Evolutionary conservation across 345 rosid genomes (phyloP).

Genomic region (Arabidopsis arenosa): DNA sequence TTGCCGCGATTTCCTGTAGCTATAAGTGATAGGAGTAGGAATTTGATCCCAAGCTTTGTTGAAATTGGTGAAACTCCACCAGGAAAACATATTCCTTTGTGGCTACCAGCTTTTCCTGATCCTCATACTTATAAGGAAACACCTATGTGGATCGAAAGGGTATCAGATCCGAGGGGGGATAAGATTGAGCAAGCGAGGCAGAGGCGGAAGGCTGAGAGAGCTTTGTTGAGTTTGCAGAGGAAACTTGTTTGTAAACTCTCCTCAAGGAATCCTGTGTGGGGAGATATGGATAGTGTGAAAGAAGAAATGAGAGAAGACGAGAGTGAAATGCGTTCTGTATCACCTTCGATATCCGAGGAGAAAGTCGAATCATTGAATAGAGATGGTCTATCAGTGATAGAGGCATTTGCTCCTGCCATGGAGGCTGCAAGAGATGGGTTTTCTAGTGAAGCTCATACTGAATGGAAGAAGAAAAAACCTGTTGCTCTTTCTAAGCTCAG

Average conservation of each 20-base stretch:
- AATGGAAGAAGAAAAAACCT: constrained; percentile 56
- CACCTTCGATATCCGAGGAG: constrained; percentile 58
- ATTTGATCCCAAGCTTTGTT: constrained; percentile 76
- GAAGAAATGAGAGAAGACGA: constrained; percentile 43
- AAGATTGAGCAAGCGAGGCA: constrained; percentile 92
- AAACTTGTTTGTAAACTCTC: constrained; percentile 63
- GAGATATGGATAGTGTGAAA: constrained; percentile 36
- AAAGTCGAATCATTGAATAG: constrained; percentile 49
- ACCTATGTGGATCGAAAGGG: constrained; percentile 87
- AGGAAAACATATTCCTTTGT: constrained; percentile 81
- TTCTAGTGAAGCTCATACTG: constrained; percentile 51
- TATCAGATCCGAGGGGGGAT: constrained; percentile 71
- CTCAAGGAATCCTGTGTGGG: constrained; percentile 54
- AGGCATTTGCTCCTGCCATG: constrained; percentile 84
- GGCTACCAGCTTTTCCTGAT: constrained; percentile 98
- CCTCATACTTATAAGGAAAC: constrained; percentile 84
- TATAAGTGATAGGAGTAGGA: constrained; percentile 43
- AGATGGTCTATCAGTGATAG: constrained; percentile 59
- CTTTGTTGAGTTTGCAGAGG: constrained; percentile 87
- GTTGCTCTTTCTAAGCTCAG: constrained; percentile 64
- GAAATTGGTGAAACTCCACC: constrained; percentile 78
- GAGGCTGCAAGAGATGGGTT: constrained; percentile 64
- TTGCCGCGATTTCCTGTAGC: constrained; percentile 69
- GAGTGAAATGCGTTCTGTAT: constrained; percentile 45
- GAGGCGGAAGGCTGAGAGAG: constrained; percentile 88